phyloP scores from a whole-genome alignment of 2,329 filamentous ascomycete species.

The Aureobasidium leucospermi region DNA sequence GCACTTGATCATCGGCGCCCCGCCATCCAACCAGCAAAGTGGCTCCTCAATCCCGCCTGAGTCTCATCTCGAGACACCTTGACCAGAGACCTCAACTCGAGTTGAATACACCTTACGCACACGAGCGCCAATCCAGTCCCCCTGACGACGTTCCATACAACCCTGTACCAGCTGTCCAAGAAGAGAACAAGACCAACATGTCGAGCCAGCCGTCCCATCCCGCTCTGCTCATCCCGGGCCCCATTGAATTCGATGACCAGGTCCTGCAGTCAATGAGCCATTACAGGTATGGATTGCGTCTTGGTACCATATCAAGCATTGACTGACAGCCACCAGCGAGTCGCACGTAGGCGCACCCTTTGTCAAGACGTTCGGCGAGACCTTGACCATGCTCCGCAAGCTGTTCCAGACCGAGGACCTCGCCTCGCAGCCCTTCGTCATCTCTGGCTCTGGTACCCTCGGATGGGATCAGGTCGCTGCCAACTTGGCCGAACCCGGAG shows the following conservation, averaged over 20 bases:
- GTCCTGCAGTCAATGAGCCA: constrained; percentile 93
- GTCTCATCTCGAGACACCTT: constrained; percentile 56
- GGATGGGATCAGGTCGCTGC: constrained; percentile 96
- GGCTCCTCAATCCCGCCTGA: constrained; percentile 37
- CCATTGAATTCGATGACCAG: constrained; percentile 97
- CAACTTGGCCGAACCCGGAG: constrained; percentile 82
- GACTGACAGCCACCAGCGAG: constrained; percentile 52
- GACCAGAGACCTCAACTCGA: constrained; percentile 49
- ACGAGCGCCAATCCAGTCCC: constrained; percentile 46
- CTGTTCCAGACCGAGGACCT: constrained; percentile 87
- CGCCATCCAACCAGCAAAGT: constrained; percentile 1
- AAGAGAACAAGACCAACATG: constrained; percentile 38
- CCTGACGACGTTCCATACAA: constrained; percentile 48
- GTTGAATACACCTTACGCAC: constrained; percentile 57
- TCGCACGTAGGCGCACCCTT: constrained; percentile 88
- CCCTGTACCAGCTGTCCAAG: constrained; percentile 18
- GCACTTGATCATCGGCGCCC: constrained; percentile 3
- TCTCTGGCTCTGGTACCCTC: constrained; percentile 89
- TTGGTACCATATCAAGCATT: background rate
- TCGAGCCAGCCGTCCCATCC: constrained; percentile 54
- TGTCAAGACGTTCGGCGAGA: constrained; percentile 84
- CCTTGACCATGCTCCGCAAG: constrained; percentile 77
- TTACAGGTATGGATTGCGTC: constrained; percentile 58
- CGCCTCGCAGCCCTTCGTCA: constrained; percentile 79
- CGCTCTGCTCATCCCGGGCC: constrained; percentile 88